Evolutionary conservation across 768 basidiomycete species (phyloP), one percentile per base, ranked within the genome.

Genomic region (Cystofilobasidium capitatum): DNA sequence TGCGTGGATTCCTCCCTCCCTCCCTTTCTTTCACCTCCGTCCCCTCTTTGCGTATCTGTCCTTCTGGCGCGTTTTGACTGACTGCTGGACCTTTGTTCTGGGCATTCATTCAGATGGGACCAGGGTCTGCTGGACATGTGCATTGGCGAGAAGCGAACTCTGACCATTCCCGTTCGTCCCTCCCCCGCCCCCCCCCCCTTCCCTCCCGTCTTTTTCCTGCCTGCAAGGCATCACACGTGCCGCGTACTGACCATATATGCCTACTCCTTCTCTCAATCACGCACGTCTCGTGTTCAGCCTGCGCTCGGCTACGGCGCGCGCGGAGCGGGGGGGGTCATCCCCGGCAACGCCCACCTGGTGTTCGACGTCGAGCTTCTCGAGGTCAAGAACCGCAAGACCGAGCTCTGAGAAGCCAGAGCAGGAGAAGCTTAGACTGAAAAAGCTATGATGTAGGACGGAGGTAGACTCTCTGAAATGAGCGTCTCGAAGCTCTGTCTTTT

Each of bases 321-420:
- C 57, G 91, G 90, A 16, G 85, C 86, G 72, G 88, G 89, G 9
- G 78, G 77, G 17, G 77, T 86, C 68, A 97, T 97, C 63, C 91
- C 91, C 39, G 79, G 87, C 44, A 80, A 86, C 73, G 84, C 90
- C 16, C 85, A 86, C 9, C 81, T 94, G 33, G 84, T 91, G 24
- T 94, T 96, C 78, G 88, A 62, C 26, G 88, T 89, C 14, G 91
- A 94, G 75, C 82, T 94, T 33, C 79, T 86, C n/a, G 80, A 80
- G 51, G 77, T 93, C 72, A 80, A 86, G 39, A 40, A 31, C 39
- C 39, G 59, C 29, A 61, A 29, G 59, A 44, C 24, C 9, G 59
- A 42, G 31, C 39, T 40, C 14, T 59, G 36, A 39, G 13, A 45
- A 45, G n/a, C 13, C n/a, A 45, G n/a, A 45, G n/a, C n/a, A 13